Conservation (phyloP, 768 basidiomycete species). For the Termitomyces sp. region DNA sequence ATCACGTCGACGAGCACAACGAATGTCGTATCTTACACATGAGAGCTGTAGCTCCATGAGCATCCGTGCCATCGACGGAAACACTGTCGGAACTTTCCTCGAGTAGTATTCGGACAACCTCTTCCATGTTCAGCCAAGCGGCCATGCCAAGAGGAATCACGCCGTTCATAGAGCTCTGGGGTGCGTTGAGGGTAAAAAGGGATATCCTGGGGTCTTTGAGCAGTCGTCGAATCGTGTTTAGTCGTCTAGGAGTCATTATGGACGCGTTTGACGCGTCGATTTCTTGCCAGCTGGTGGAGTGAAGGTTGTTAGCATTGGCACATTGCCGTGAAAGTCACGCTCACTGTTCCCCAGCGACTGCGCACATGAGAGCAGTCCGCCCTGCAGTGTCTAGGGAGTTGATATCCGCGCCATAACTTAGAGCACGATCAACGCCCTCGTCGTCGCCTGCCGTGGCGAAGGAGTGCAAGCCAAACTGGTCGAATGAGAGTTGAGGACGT, state of each 20-base stretch:
- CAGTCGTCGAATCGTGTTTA: slow-evolving; percentile 54
- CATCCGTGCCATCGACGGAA: slow-evolving; percentile 71
- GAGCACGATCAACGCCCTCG: slow-evolving; percentile 46
- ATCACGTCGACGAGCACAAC: slow-evolving; percentile 14
- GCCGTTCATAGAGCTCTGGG: slow-evolving; percentile 63
- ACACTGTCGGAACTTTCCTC: slow-evolving; percentile 58
- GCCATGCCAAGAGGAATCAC: slow-evolving; percentile 78
- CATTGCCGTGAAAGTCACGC: slow-evolving; percentile 18
- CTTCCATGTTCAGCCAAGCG: slow-evolving; percentile 67
- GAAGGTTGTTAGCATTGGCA: slow-evolving; percentile 4
- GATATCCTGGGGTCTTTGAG: slow-evolving; percentile 55
- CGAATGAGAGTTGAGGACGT: slow-evolving; percentile 25
- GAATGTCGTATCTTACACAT: slow-evolving; percentile 61
- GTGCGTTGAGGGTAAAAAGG: slow-evolving; percentile 70
- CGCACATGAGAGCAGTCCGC: slow-evolving; percentile 62
- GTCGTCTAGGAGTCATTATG: slow-evolving; percentile 52
- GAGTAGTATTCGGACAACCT: slow-evolving; percentile 59
- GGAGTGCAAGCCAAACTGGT: slow-evolving; percentile 42
- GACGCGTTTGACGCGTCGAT: slow-evolving; percentile 71
- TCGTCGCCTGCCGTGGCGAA: slow-evolving; percentile 58
- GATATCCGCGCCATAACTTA: slow-evolving; percentile 61
- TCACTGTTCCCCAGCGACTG: slow-evolving; percentile 70
- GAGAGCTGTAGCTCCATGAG: slow-evolving; percentile 72
- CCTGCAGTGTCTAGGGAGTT: slow-evolving; percentile 61
- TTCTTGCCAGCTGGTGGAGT: slow-evolving; percentile 54